Evolutionary conservation across 139 green algal species (phyloP).

Genomic region (Pleodorina starrii): DNA sequence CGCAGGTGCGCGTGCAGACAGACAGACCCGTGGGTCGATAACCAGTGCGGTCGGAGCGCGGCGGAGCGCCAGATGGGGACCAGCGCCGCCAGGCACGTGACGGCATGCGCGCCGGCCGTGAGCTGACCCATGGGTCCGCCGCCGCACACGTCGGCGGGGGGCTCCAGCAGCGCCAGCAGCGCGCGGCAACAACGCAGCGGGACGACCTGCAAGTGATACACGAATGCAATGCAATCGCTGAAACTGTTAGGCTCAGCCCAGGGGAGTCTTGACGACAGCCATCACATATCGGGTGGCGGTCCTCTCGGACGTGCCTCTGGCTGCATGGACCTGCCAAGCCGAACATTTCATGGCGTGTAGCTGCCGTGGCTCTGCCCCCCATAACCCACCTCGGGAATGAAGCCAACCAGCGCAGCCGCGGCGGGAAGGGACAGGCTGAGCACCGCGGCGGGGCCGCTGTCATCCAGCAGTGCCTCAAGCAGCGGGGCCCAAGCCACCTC

Average conservation of each 20-base stretch:
- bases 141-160: background rate
- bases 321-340: no score
- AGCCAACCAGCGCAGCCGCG: background rate
- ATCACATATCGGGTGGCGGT: no score
- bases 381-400: constrained; percentile 21
- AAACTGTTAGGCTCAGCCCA: no score
- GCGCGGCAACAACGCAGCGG: background rate
- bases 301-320: no score
- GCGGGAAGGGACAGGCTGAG: background rate
- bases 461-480: background rate
- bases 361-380: no score
- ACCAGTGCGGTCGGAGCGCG: background rate
- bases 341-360: no score
- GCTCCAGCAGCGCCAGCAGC: background rate
- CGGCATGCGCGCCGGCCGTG: background rate
- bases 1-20: background rate
- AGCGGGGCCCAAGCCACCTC: constrained; percentile 15
- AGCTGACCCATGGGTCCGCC: constrained; percentile 19
- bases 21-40: background rate
- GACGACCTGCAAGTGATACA: no score
- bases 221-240: no score
- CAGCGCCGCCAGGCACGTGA: background rate
- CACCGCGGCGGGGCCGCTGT: background rate
- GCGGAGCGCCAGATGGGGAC: background rate
- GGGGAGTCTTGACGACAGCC: no score